phyloP scores from a whole-genome alignment of 352 stramenopile species.

The Phytophthora quininea region DNA sequence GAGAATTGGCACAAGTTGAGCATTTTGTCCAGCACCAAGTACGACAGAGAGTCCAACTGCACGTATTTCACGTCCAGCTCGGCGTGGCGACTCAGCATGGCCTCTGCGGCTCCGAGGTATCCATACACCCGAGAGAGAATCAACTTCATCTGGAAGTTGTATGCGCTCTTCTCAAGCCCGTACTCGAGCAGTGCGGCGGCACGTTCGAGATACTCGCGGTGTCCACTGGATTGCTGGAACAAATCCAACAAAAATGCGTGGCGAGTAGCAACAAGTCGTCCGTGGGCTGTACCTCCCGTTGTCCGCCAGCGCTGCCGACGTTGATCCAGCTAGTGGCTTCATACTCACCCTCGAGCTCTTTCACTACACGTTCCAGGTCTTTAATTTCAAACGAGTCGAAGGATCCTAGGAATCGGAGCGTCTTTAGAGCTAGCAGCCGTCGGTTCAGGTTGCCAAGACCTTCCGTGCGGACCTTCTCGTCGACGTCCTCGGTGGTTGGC shows the following conservation, averaged over 20 bases:
- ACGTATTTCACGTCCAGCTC: constrained; percentile 89
- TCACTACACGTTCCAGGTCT: constrained; percentile 47
- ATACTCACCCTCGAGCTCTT: constrained; percentile 70
- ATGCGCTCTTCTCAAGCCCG: constrained; percentile 77
- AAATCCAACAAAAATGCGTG: constrained; percentile 71
- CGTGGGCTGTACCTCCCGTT: constrained; percentile 85
- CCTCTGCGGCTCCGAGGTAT: constrained; percentile 66
- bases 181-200: constrained; percentile 72
- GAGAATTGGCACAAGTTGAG: constrained; percentile 63
- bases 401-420: constrained; percentile 70
- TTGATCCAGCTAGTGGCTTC: constrained; percentile 78
- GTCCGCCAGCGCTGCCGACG: constrained; percentile 63
- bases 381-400: constrained; percentile 40
- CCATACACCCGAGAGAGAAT: constrained; percentile 80
- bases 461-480: constrained; percentile 44
- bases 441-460: constrained; percentile 58
- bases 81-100: constrained; percentile 68
- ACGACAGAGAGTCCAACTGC: constrained; percentile 85
- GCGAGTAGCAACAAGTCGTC: constrained; percentile 84
- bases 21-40: constrained; percentile 85
- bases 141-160: constrained; percentile 93
- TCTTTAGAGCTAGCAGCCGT: constrained; percentile 69
- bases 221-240: constrained; percentile 50
- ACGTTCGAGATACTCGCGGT: constrained; percentile 53
- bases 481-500: constrained; percentile 19